A percentile compares a stretch with the other conserved stretches of the same genome.
Evolutionary conservation across 208 protist genomes (phyloP).

Genomic region (Polymyxa betae): DNA sequence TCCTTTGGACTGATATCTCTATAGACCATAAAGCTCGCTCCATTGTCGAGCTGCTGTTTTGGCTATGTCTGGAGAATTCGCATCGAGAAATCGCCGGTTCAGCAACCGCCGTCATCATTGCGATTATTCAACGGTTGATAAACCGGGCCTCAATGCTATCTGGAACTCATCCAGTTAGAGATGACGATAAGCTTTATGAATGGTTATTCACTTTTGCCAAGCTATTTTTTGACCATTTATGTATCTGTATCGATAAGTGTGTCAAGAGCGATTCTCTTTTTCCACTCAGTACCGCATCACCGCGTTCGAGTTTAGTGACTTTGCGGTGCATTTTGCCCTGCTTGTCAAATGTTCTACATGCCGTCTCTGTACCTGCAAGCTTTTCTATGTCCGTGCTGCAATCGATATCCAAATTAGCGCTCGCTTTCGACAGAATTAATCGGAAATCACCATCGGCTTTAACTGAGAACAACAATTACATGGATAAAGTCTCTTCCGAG

Average conservation of each 20-base stretch:
- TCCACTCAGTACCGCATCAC: no score
- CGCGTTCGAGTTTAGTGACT: no score
- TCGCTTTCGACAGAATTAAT: not conserved
- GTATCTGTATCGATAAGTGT: not conserved
- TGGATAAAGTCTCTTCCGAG: not conserved
- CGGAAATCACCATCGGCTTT: not conserved
- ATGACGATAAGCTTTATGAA: no score
- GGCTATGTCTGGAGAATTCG: not conserved
- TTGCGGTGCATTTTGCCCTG: no score
- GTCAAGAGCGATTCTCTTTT: no score
- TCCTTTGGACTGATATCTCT: not conserved
- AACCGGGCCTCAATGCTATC: no score
- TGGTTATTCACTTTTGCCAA: not conserved
- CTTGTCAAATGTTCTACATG: no score
- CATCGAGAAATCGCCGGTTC: not conserved
- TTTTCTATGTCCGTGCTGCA: not conserved
- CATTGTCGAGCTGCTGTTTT: constrained; percentile 3
- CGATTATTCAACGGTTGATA: no score
- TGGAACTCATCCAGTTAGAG: no score
- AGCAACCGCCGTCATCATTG: not conserved
- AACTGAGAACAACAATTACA: not conserved
- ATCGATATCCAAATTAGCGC: not conserved
- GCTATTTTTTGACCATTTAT: constrained; percentile 22
- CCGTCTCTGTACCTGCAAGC: no score
- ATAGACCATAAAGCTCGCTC: not conserved